Evolutionary conservation across 352 stramenopile species (phyloP).

Genomic region (Pythium volutum): DNA sequence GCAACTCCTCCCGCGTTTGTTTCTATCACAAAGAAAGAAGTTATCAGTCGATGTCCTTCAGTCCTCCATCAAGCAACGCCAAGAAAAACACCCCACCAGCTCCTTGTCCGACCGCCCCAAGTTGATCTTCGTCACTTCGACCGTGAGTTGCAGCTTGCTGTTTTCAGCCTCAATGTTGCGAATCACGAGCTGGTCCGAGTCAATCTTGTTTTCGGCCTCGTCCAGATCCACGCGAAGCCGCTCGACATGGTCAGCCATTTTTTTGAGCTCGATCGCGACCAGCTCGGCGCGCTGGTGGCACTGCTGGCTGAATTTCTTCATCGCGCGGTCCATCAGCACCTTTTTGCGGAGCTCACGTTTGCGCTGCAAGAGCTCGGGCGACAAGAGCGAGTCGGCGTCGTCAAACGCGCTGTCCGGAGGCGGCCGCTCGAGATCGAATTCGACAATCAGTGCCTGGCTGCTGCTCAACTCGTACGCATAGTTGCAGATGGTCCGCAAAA

Average conservation of each 20-base stretch:
- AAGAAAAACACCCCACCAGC: slow-evolving; percentile 30
- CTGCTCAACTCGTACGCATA: slow-evolving; percentile 48
- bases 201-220: slow-evolving; percentile 67
- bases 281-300: slow-evolving; percentile 61
- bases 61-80: neutral
- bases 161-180: slow-evolving; percentile 60
- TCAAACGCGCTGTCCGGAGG: slow-evolving; percentile 26
- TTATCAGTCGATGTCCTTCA: neutral
- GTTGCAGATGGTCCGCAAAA: slow-evolving; percentile 53
- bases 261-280: slow-evolving; percentile 55
- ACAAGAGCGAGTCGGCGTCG: slow-evolving; percentile 29
- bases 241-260: slow-evolving; percentile 40
- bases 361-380: slow-evolving; percentile 62
- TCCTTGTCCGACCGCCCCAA: slow-evolving; percentile 42
- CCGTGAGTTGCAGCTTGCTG: slow-evolving; percentile 58
- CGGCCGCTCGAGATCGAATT: slow-evolving; percentile 49
- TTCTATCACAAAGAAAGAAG: slow-evolving; percentile 28
- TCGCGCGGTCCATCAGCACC: slow-evolving; percentile 65
- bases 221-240: slow-evolving; percentile 52
- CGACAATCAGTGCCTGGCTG: slow-evolving; percentile 41
- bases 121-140: slow-evolving; percentile 59
- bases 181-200: slow-evolving; percentile 63
- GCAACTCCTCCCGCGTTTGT: slow-evolving; percentile 50
- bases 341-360: slow-evolving; percentile 71
- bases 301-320: slow-evolving; percentile 65